Evolutionary conservation across 495 filamentous ascomycete species (phyloP).

Genomic region (Penicillium angulare): DNA sequence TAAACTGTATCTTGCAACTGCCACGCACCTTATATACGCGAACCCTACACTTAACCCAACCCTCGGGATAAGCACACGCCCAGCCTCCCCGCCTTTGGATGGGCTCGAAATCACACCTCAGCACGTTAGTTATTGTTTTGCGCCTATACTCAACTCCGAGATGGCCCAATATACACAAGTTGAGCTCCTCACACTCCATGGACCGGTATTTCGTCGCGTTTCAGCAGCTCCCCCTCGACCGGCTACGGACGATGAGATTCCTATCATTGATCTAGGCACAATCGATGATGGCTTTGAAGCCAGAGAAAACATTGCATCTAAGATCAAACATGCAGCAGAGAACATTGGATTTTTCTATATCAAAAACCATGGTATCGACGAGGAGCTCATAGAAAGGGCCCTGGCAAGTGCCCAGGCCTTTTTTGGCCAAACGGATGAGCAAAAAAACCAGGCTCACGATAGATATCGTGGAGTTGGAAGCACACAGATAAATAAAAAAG

Average conservation of each 20-base stretch:
- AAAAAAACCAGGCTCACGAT: constrained; percentile 38
- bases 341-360: constrained; percentile 56
- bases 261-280: constrained; percentile 49
- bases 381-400: constrained; percentile 42
- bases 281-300: constrained; percentile 39
- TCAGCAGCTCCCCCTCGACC: constrained; percentile 31
- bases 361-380: constrained; percentile 52
- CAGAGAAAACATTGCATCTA: constrained; percentile 36
- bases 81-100: too few relatives aligned
- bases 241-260: constrained; percentile 51
- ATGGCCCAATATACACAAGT: constrained; percentile 27
- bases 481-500: constrained; percentile 27
- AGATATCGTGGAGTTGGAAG: constrained; percentile 30
- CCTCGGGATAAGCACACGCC: too few relatives aligned
- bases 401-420: constrained; percentile 36
- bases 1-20: too few relatives aligned
- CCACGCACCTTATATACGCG: too few relatives aligned
- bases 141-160: not conserved
- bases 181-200: constrained; percentile 28
- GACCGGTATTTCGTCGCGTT: constrained; percentile 30
- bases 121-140: not conserved
- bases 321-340: constrained; percentile 42
- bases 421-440: constrained; percentile 40
- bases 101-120: not conserved
- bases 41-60: too few relatives aligned